Evolutionary conservation across 202 grass and related monocot species (phyloP).

Genomic region (Musa balbisiana): DNA sequence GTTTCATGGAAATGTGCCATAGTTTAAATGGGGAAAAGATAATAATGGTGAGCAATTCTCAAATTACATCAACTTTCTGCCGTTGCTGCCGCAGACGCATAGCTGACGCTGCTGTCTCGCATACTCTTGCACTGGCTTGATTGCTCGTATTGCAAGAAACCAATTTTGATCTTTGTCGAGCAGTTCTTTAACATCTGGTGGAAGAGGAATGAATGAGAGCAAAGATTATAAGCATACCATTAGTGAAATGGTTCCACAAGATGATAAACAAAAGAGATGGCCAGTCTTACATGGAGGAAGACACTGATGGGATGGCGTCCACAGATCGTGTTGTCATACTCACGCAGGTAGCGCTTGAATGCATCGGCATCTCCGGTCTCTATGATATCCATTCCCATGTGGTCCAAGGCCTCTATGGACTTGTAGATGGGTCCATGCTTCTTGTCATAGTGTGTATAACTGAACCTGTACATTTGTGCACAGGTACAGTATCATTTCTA

Average conservation of each 20-base stretch:
- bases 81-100: constrained; percentile 70
- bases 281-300: constrained; percentile 67
- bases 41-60: too few species aligned
- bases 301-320: constrained; percentile 91
- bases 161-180: constrained; percentile 57
- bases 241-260: background rate
- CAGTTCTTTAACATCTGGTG: constrained; percentile 60
- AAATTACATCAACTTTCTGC: constrained; percentile 32
- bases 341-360: constrained; percentile 61
- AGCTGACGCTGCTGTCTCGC: constrained; percentile 85
- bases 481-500: constrained; percentile 14
- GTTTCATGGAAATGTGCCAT: too few species aligned
- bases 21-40: too few species aligned
- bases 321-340: constrained; percentile 88
- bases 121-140: constrained; percentile 78
- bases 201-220: background rate
- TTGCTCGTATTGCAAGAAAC: constrained; percentile 79
- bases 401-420: constrained; percentile 89
- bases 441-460: constrained; percentile 79
- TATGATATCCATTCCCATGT: constrained; percentile 89
- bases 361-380: constrained; percentile 63
- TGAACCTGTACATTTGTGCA: constrained; percentile 53
- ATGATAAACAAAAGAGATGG: background rate
- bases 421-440: constrained; percentile 71
- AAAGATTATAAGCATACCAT: constrained; percentile 6